Base-by-base conservation (phyloP, 2,329 filamentous ascomycete genomes). In the Ambrosiella cleistominuta region DNA sequence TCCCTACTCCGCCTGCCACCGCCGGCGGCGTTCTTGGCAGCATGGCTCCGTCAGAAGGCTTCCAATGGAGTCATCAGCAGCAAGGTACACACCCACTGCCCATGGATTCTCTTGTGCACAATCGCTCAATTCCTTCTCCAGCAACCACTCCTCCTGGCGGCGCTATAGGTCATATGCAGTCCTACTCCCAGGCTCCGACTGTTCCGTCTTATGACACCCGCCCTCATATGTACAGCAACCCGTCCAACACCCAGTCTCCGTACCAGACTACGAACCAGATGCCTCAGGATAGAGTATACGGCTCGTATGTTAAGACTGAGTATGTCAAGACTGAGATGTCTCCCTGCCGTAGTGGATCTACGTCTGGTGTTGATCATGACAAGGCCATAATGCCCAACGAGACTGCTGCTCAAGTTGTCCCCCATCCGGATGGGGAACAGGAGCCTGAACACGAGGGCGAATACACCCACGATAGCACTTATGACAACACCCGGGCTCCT, bases 291-390 rank as follows among this genome's bases (percentile, higher is more conserved):
- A 73, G 77, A 47, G 82, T 85, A 66, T 77, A 78, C 45, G 76
- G 73, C 65, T 71, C 77, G 7, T 93, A 91, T 64, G 77, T 88
- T 61, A 94, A 94, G 74, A 86, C 75, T 61, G 88, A 95, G 64
- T 93, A 91, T 64, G 77, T 88, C 61, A 94, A 94, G 74, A 86
- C 75, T 61, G 88, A 95, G 64, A 95, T 95, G 88, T 88, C 85
- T 0, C 88, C 89, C 17, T 74, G 72, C 59, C 77, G 85, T 60
- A 60, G 52, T 12, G 59, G 59, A 11, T 57, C 59, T 8, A 60
- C 47, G 52, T n/a, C 56, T 27, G 59, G 52, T 15, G 45, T 60
- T 44, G 59, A 60, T 40, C 17, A 86, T 61, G 74, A 81, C 44
- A 82, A 83, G 67, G 78, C 85, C 65, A 77, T 86, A 64, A 75